Evolutionary conservation across 164 flowering plant genomes (phyloP), one percentile per base, ranked within the genome.

Genomic region (Liquidambar formosana): DNA sequence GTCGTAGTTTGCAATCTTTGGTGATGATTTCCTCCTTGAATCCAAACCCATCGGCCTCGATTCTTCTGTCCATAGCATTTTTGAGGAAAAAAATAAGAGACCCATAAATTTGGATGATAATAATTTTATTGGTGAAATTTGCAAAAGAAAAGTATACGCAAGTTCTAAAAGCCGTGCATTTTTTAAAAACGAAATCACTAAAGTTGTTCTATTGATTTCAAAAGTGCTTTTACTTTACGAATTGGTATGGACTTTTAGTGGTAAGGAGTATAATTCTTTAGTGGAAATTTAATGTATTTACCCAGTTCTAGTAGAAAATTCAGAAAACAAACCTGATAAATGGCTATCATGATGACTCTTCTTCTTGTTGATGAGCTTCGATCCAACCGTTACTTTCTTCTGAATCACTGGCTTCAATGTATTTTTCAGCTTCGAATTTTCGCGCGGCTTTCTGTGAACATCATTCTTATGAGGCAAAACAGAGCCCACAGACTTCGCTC

Each of bases 361-460:
- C 13, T 33, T 58, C 64, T 72, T 68, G 28, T 66, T 61, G 3
- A 43, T 61, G 66, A 70, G 46, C 28, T 54, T 68, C 3, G 62
- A 22, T 64, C 56, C 62, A 46, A 59, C 67, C 8, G 38, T 13
- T 14, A 19, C 62, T 65, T 68, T 66, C 67, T 66, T 75, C 57
- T 75, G 63, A 23, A 45, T 15, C 16, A 25, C 15, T 3, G 44
- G 27, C 69, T 44, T 61, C 71, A 63, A 28, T 33, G 71, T 26
- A 1, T 5, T n/a, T 65, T 61, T 65, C 25, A 28, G 22, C 52
- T 63, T 68, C 18, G 67, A 49, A 33, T 14, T 41, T 38, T 53
- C 22, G 22, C 19, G 26, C 3, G 44, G n/a, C 21, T 58, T 54
- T 54, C 58, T 28, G 2, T 10, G 2, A 57, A 44, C 63, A 5